Evolutionary conservation across 2,329 filamentous ascomycete genomes (phyloP), one percentile per base, ranked within the genome.

Genomic region (Claviceps africana): DNA sequence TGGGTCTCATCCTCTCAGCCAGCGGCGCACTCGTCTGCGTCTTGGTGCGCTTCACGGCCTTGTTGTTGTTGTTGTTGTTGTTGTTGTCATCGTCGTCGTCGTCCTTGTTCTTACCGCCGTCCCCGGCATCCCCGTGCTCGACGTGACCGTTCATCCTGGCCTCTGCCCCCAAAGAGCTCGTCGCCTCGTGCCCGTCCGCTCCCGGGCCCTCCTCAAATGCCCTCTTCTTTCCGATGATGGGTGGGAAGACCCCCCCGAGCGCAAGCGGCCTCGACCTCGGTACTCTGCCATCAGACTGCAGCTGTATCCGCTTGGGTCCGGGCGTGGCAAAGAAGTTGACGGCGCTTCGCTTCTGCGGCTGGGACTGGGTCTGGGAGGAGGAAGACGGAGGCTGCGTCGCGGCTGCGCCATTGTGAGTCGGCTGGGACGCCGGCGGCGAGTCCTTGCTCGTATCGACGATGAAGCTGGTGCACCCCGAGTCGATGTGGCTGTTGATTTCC

Each of bases 1-100:
- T 76, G 1, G 93, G 93, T 4, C 93, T 82, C 88, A 97, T 95
- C 31, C 91, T 85, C 68, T 98, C 93, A 2, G 93, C 90, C 19
- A 98, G 73, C 0, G 93, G 93, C 9, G 88, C 89, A 1, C 83
- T 81, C 60, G 82, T 81, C 53, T 82, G 78, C 37, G 74, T 78
- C 68, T 87, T 88, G 15, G 76, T 71, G 62, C 82, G 84, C 66
- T 91, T 89, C 4, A 72, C 58, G 9, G 72, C 61, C 49, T 37
- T 54, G 42, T 53, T 54, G 1, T 51, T 53, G 10, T 54, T 54
- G 2, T 42, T 50, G 11, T 22, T 17, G 15, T 25, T 21, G 15
- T 57, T 56, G 11, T 53, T 53, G 1, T 51, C 54, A 9, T 55
- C 54, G 1, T 42, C 50, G 10, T 22, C 15, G 19, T 22, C 48